Evolutionary conservation across 306 rosid species (phyloP).

Genomic region (Cucurbita argyrosperma): DNA sequence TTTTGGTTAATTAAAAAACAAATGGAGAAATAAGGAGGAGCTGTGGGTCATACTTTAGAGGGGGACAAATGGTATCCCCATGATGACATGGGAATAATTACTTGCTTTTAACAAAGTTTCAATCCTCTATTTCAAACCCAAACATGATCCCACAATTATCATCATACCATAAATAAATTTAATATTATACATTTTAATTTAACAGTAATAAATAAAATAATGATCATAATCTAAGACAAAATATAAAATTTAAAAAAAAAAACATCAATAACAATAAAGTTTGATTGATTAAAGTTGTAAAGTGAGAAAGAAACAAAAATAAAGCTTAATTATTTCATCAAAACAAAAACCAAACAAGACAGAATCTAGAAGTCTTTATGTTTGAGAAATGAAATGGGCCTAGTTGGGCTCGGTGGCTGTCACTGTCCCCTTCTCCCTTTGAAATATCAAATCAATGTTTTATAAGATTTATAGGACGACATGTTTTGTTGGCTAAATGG

Average conservation of each 20-base stretch:
- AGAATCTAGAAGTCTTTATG: not conserved
- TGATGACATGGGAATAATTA: slow-evolving; percentile 33
- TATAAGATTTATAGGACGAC: not conserved
- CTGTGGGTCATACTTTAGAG: slow-evolving; percentile 37
- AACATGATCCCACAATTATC: not conserved
- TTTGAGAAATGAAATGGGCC: not conserved
- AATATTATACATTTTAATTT: too few relatives aligned
- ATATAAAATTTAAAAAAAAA: too few relatives aligned
- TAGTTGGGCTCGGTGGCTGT: not conserved
- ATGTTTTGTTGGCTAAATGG: not conserved
- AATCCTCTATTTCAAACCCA: not conserved
- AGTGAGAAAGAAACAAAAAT: slow-evolving; percentile 3
- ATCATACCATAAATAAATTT: not conserved
- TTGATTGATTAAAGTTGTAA: not conserved
- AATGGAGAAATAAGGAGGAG: not conserved
- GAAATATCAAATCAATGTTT: not conserved
- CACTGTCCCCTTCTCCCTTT: not conserved
- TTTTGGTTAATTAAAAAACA: not conserved
- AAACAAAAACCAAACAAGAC: not conserved
- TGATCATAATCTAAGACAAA: too few relatives aligned
- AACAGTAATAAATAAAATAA: too few relatives aligned
- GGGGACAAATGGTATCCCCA: slow-evolving; percentile 70
- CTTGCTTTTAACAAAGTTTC: slow-evolving; percentile 7
- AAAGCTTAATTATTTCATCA: not conserved
- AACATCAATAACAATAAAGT: not conserved